Base-by-base conservation (phyloP, 768 basidiomycete species). In the Rubroboletus satanas region DNA sequence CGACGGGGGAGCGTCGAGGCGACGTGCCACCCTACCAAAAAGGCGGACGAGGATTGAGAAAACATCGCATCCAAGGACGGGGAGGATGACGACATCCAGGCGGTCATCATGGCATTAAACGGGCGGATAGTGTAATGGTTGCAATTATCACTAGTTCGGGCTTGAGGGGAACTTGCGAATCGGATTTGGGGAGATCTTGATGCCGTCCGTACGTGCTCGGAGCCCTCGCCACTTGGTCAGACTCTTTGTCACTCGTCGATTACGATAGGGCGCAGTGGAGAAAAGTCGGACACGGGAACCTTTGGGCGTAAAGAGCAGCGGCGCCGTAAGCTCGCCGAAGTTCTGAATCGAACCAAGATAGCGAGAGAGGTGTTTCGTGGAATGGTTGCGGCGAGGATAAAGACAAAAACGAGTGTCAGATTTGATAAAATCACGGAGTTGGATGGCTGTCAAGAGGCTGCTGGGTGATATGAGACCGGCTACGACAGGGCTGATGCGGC, bases 1-100 rank as follows among this genome's bases (percentile, higher is more conserved):
- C 73, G 66, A 29, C 63, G 62, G 4, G 80, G 81, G 37, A 77
- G 32, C 5, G 56, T 37, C 26, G 32, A 26, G 5, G 45, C 49
- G 45, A 58, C 26, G 11, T 50, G 63, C 51, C 50, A 51, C 21
- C 37, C 49, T 3, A 47, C 29, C 35, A 46, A 56, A 17, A 79
- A 49, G 48, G 54, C 65, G 37, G 57, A 63, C 0, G 58, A 56
- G 35, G 61, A 18, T 23, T 32, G 38, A 23, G 45, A 56, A 32
- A 56, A 44, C 36, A 45, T 50, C 8, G 54, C 18, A 28, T 39
- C 56, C 56, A 55, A 18, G 38, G 55, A 45, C 14, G 45, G 54
- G 9, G 54, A 53, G 29, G 47, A 33, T n/a, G 55, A 31, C 23
- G 55, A 29, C n/a, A 28, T 41, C 58, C 62, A 54, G 12, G 41